Evolutionary conservation across 805 yeast genomes (phyloP).

Genomic region (Suhomyces sp.): DNA sequence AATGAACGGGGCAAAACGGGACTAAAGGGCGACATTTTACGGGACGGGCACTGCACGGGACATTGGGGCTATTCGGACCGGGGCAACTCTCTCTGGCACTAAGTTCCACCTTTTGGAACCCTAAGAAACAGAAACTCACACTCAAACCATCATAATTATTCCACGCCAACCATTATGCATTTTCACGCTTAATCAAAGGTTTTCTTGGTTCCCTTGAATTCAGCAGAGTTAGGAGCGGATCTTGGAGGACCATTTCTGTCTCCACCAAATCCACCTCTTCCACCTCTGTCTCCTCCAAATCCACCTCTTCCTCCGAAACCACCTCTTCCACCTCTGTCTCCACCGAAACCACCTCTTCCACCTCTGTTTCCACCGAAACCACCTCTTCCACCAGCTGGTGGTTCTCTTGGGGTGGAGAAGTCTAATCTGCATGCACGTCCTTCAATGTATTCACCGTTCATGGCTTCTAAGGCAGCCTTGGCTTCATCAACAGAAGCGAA

Average conservation of each 20-base stretch:
- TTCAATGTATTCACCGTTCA: conserved; percentile 85
- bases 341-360: conserved; percentile 34
- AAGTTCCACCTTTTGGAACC: too few species aligned
- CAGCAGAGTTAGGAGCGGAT: conserved; percentile 41
- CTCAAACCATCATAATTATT: too few species aligned
- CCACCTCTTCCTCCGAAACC: conserved; percentile 28
- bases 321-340: conserved; percentile 47
- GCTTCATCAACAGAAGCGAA: conserved; percentile 86
- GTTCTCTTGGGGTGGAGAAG: conserved; percentile 86
- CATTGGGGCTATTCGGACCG: too few species aligned
- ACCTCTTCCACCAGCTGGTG: conserved; percentile 16
- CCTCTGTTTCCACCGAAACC: conserved; percentile 23
- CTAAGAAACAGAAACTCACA: too few species aligned
- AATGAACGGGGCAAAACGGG: too few species aligned
- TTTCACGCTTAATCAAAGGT: conserved; percentile 81
- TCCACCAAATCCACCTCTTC: conserved; percentile 23
- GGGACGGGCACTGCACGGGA: too few species aligned
- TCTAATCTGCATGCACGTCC: conserved; percentile 96
- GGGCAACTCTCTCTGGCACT: too few species aligned
- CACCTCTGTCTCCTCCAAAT: conserved; percentile 21
- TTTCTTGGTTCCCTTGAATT: conserved; percentile 82
- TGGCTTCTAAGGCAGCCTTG: conserved; percentile 77
- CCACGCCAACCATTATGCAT: too few species aligned
- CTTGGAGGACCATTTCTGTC: conserved; percentile 30
- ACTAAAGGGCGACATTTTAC: too few species aligned